These are phyloP conservation scores for Eragrostis tef DNA, from an alignment of 202 grass and related monocot species.

Conservation along the genomic window DNA sequence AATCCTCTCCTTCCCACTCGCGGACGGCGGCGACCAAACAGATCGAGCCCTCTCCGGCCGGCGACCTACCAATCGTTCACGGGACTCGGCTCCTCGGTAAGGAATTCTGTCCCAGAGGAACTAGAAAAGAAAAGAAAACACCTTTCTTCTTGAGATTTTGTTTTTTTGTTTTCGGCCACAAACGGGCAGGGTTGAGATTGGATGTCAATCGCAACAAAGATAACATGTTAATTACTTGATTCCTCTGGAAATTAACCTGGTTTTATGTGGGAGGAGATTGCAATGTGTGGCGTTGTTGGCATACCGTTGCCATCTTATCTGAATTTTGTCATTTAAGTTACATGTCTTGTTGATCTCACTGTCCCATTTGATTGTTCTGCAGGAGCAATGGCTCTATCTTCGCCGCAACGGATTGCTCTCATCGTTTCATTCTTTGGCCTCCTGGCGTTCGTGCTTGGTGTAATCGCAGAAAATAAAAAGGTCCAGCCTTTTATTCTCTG, in stretches of 20 bases:
- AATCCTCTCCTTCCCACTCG: too few species aligned
- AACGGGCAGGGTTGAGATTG: neutral
- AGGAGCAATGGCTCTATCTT: constrained; percentile 63
- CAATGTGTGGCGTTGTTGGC: neutral
- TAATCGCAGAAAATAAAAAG: constrained; percentile 87
- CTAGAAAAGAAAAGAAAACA: neutral
- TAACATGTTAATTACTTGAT: neutral
- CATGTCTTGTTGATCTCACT: neutral
- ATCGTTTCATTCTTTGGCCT: constrained; percentile 60
- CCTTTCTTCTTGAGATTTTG: neutral
- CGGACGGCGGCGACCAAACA: neutral
- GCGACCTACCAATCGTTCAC: neutral
- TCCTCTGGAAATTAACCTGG: neutral
- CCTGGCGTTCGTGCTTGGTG: constrained; percentile 67
- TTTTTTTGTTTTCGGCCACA: neutral
- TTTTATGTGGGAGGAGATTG: neutral
- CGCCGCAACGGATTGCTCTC: constrained; percentile 54
- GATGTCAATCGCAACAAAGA: neutral
- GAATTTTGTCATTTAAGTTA: neutral
- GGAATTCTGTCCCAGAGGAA: neutral
- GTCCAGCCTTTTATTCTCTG: constrained; percentile 43
- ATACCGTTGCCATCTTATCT: neutral
- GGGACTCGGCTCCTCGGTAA: neutral
- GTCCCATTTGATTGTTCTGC: neutral
- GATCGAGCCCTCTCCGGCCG: constrained; percentile 11